Evolutionary conservation across 495 filamentous ascomycete genomes (phyloP), one percentile per base, ranked within the genome.

Genomic region (Neurospora africana): DNA sequence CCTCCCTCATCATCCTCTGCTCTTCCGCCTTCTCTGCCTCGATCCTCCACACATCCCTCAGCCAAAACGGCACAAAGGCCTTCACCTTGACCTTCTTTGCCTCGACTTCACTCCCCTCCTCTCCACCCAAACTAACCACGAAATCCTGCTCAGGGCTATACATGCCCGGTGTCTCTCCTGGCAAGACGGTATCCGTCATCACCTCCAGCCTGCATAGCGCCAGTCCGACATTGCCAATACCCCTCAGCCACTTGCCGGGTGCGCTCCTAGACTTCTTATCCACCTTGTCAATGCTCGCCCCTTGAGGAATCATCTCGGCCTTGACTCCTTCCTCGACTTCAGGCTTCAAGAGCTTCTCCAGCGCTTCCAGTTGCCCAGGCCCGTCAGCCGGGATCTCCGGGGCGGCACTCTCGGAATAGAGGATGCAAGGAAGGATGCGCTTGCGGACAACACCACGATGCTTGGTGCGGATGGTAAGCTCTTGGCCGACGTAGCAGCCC

Each of bases 401-500:
- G 27, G 53, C 53, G 27, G 78, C 76, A 3, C 78, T 75, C 8
- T 40, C 58, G 1, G 73, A 67, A 77, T 96, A 97, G n/a, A 97
- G 72, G 79, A 90, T 84, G 5, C 93, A 89, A 0, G 95, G 95
- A 39, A 99, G 76, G n/a, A 98, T 87, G 3, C 95, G 84, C 84
- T 97, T 97, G 76, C 95, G 84, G 61, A 98, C 93, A 11, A 99
- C 92, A 41, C 95, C 95, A 2, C 91, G 94, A 80, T 98, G 95
- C 77, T 93, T 89, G 0, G 96, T 98, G 33, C 95, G 89, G 65
- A 97, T 97, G 9, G 96, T 98, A 69, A 98, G 84, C 79, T 99
- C 95, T 82, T 99, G 95, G 0, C 95, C 95, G 0, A 98, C 89
- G 80, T 99, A 99, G 81, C 95, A 99, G 2, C 95, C 95, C 82